Conservation (phyloP, 1,139 yeast species). For the Blastobotrys indianensis region DNA sequence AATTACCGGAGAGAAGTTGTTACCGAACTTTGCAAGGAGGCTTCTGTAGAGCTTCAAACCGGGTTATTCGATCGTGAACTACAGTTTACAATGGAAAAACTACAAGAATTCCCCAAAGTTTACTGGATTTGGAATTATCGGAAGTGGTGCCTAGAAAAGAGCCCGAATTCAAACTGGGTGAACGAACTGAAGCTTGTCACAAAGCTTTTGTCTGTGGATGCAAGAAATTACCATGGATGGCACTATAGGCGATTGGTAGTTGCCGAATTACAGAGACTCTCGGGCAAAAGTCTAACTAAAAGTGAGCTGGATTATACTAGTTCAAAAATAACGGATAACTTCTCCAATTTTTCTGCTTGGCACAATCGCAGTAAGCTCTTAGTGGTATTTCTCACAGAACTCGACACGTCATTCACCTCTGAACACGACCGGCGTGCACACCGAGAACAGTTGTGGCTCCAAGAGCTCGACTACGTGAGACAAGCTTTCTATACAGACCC, state of each 20-base stretch:
- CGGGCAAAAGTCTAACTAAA: constrained; percentile 13
- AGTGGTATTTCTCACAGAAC: constrained; percentile 41
- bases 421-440: constrained; percentile 26
- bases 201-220: constrained; percentile 62
- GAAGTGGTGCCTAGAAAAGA: constrained; percentile 64
- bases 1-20: constrained; percentile 78
- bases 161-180: constrained; percentile 57
- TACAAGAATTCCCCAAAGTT: constrained; percentile 73
- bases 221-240: constrained; percentile 95
- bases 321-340: constrained; percentile 67
- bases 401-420: constrained; percentile 20
- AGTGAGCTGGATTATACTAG: constrained; percentile 76
- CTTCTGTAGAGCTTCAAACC: constrained; percentile 25
- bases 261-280: constrained; percentile 40
- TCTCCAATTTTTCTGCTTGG: constrained; percentile 95
- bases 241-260: constrained; percentile 78
- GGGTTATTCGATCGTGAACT: constrained; percentile 54
- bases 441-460: constrained; percentile 36
- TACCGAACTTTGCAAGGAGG: constrained; percentile 29
- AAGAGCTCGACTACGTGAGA: constrained; percentile 64
- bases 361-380: constrained; percentile 71
- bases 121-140: constrained; percentile 98
- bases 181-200: constrained; percentile 64
- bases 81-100: constrained; percentile 49
- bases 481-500: constrained; percentile 92